phyloP scores from a whole-genome alignment of 495 filamentous ascomycete species.

The Aspergillus affinis region DNA sequence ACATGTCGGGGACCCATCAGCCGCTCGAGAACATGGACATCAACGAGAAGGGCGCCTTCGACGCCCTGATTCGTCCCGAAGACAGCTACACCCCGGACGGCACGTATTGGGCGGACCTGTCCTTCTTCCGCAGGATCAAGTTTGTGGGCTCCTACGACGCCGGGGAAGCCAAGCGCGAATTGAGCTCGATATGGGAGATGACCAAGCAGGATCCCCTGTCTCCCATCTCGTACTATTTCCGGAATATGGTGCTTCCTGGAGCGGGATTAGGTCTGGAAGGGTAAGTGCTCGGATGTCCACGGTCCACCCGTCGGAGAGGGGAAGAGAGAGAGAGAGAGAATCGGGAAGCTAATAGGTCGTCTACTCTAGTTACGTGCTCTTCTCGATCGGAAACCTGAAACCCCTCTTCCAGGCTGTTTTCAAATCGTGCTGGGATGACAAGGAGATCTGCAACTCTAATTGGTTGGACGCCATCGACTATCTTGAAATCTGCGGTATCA shows the following conservation, averaged over 20 bases:
- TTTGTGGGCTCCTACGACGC: slow-evolving; percentile 72
- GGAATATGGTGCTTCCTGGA: slow-evolving; percentile 84
- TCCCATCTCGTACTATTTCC: slow-evolving; percentile 78
- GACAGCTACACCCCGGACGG: slow-evolving; percentile 80
- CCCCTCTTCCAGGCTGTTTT: slow-evolving; percentile 72
- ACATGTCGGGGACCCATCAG: slow-evolving; percentile 51
- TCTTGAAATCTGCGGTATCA: slow-evolving; percentile 85
- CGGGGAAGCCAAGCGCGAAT: slow-evolving; percentile 62
- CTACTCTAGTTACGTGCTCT: slow-evolving; percentile 69
- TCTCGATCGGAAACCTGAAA: slow-evolving; percentile 87
- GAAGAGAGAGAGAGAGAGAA: neutral
- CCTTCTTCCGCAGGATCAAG: slow-evolving; percentile 58
- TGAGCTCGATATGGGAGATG: slow-evolving; percentile 69
- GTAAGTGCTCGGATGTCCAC: slow-evolving; percentile 32
- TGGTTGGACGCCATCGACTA: slow-evolving; percentile 81
- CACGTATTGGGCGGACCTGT: slow-evolving; percentile 86
- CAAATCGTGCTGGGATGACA: slow-evolving; percentile 67
- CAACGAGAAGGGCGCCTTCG: slow-evolving; percentile 70
- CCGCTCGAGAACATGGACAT: slow-evolving; percentile 56
- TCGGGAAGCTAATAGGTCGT: neutral
- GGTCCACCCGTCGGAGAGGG: neutral
- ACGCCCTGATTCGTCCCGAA: slow-evolving; percentile 71
- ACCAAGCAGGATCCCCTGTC: slow-evolving; percentile 76
- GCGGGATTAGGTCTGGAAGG: slow-evolving; percentile 86
- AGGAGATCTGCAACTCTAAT: slow-evolving; percentile 62